These are phyloP conservation scores for Metschnikowia baotianmanensis DNA, from an alignment of 805 yeast genomes.

Conservation along the genomic window DNA sequence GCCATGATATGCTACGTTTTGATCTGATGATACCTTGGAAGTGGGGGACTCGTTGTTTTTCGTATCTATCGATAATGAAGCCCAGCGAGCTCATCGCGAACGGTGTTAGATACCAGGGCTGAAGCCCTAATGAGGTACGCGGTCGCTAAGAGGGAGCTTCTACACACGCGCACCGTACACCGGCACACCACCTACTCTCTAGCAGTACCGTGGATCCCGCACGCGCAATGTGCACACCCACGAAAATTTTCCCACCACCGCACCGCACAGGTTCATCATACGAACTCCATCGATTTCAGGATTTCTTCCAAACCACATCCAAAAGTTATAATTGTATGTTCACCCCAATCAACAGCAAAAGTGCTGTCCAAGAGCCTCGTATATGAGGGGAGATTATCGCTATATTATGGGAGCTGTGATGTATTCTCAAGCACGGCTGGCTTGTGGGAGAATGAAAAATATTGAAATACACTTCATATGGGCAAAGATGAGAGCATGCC, in stretches of 20 bases:
- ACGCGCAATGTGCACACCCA: constrained; percentile 10
- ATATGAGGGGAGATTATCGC: too few relatives aligned
- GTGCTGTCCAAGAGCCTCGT: too few relatives aligned
- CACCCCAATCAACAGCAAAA: constrained; percentile 1
- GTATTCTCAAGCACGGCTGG: too few relatives aligned
- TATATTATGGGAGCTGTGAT: too few relatives aligned
- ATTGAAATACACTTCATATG: too few relatives aligned
- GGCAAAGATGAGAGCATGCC: too few relatives aligned
- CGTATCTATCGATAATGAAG: constrained; percentile 1
- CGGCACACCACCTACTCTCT: background rate
- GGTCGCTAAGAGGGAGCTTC: background rate
- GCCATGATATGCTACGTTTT: too few relatives aligned
- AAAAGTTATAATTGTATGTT: constrained; percentile 14
- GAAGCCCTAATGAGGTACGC: constrained; percentile 8
- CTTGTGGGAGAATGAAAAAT: too few relatives aligned
- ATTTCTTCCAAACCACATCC: constrained; percentile 11
- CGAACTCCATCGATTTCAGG: background rate
- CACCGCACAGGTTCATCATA: constrained; percentile 7
- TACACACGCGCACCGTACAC: background rate
- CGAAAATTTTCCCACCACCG: constrained; percentile 17
- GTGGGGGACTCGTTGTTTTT: too few relatives aligned
- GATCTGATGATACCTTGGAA: too few relatives aligned
- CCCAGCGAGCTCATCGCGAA: constrained; percentile 8
- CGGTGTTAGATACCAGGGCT: constrained; percentile 9
- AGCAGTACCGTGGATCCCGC: constrained; percentile 2